Evolutionary conservation across 2,329 filamentous ascomycete species (phyloP), one percentile per base, ranked within the genome.

Genomic region (Decorospora gaudefroyi): DNA sequence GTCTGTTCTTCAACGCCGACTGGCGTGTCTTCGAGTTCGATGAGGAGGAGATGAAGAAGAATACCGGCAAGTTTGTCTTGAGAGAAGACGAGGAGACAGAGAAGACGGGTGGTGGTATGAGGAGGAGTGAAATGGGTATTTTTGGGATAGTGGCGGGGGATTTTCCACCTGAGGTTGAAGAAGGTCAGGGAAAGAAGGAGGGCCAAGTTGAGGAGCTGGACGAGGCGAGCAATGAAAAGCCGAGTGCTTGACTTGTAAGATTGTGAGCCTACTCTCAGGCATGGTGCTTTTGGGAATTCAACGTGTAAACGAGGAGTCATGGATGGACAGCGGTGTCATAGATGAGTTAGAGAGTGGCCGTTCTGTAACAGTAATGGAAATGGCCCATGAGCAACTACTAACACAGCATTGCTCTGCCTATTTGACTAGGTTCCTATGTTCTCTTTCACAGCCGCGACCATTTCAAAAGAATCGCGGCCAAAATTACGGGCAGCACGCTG

Each of bases 401-500:
- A n/a, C n/a, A n/a, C n/a, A n/a, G n/a, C n/a, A n/a, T n/a, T n/a
- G n/a, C 36, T 36, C 22, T 25, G 23, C n/a, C 12, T 36, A 23
- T 13, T 27, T 10, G 8, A 36, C 15, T 36, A 36, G 8, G 25
- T n/a, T 27, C 10, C 11, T 19, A n/a, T 34, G 18, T 30, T 13
- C 3, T 16, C 4, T 1, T 15, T 53, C 32, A 64, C 13, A 62
- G 32, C 25, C 43, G 56, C 3, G 45, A 42, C 61, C 61, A 79
- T 36, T 67, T 68, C 49, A 82, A 51, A 33, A 70, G 62, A 50
- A 81, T 65, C 0, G 80, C 83, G 19, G 77, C 78, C 7, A 72
- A 64, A 60, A 89, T 77, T 3, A 90, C 85, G 0, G 86, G 86
- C 63, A 88, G 52, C 0, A 91, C 84, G 61, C 86, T 90, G 0